phyloP scores from a whole-genome alignment of 2,329 filamentous ascomycete species.

The Cladophialophora exuberans region DNA sequence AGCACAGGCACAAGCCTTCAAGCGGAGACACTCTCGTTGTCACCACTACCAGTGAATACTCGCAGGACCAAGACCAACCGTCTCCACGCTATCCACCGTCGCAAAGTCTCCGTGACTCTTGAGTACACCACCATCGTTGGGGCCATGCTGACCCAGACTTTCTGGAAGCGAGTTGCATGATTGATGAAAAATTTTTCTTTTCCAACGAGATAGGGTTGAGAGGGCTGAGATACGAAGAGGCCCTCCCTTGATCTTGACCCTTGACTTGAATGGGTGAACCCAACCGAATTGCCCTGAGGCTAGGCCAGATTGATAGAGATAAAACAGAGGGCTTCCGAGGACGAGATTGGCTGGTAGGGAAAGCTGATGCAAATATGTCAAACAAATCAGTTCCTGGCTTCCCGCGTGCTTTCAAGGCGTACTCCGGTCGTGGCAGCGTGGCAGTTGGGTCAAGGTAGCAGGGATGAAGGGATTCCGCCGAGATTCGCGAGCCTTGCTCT shows the following conservation, averaged over 20 bases:
- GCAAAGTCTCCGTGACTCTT: conserved; percentile 9
- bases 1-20: too few species aligned
- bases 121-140: neutral
- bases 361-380: conserved; percentile 12
- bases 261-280: conserved; percentile 5
- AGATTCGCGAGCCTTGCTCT: conserved; percentile 27
- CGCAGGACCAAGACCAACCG: neutral
- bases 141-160: neutral
- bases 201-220: too few species aligned
- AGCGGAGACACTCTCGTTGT: too few species aligned
- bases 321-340: neutral
- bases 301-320: conserved; percentile 14
- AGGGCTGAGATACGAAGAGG: too few species aligned
- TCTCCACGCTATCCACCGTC: conserved; percentile 20
- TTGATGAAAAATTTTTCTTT: neutral
- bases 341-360: conserved; percentile 12
- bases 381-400: conserved; percentile 6
- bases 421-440: too few species aligned
- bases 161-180: conserved; percentile 13
- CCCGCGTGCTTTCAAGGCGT: too few species aligned
- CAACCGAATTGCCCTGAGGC: conserved; percentile 15
- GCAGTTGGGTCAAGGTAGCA: too few species aligned
- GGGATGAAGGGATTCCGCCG: neutral
- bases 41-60: conserved; percentile 1
- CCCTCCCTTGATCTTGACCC: too few species aligned